A percentile compares a stretch with the other conserved stretches of the same genome.
Conservation (phyloP, 2,329 filamentous ascomycete genomes). For the Falciphora oryzae region DNA sequence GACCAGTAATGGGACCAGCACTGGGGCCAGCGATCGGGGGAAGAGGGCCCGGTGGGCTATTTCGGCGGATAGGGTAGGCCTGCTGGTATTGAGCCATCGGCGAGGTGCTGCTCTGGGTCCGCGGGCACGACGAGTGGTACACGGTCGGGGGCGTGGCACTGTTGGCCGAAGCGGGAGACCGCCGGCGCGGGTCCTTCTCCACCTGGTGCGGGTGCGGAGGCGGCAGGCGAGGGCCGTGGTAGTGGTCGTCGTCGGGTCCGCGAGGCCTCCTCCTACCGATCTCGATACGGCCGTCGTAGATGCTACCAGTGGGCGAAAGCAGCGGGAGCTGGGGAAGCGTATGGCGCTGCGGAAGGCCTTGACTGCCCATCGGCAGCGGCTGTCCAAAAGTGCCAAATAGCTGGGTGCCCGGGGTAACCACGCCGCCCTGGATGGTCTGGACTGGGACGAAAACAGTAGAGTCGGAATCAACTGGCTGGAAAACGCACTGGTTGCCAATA, state of each 20-base stretch:
- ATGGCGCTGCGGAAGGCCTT: conserved; percentile 17
- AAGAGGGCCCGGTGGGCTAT: no score
- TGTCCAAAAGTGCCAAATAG: conserved; percentile 54
- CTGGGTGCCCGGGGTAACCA: conserved; percentile 49
- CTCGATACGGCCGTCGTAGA: conserved; percentile 29
- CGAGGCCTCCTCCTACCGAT: conserved; percentile 29
- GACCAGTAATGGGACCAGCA: no score
- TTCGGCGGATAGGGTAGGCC: background rate
- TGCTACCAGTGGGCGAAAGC: conserved; percentile 31
- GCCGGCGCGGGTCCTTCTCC: conserved; percentile 44
- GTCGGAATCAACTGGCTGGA: conserved; percentile 49
- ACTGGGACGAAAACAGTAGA: conserved; percentile 54
- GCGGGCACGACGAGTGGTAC: background rate
- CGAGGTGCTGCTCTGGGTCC: conserved; percentile 1
- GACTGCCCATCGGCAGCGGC: conserved; percentile 30
- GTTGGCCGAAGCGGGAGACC: conserved; percentile 45
- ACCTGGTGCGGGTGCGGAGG: conserved; percentile 38
- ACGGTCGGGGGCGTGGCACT: conserved; percentile 40
- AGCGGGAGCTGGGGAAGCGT: conserved; percentile 21
- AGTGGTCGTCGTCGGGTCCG: conserved; percentile 34
- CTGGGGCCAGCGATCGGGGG: background rate
- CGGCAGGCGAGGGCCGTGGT: conserved; percentile 33
- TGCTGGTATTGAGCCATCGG: background rate
- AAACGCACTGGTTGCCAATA: conserved; percentile 56
- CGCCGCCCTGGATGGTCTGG: conserved; percentile 50